phyloP scores from a whole-genome alignment of 768 basidiomycete species.

The Naematelia aurantialba region DNA sequence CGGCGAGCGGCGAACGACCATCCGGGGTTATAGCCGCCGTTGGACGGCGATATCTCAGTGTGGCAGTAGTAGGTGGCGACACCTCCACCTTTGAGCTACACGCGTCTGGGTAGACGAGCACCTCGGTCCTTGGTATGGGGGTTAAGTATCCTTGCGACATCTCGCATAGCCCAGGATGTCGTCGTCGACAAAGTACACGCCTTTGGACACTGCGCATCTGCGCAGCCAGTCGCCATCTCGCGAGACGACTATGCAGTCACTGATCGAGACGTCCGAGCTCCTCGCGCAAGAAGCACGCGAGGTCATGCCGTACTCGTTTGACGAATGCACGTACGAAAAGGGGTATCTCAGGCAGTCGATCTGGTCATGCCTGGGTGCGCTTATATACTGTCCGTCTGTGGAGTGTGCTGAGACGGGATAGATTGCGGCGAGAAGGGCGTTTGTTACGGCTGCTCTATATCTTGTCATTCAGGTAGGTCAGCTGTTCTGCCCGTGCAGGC shows the following conservation, averaged over 20 bases:
- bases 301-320: conserved; percentile 43
- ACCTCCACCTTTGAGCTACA: too few species aligned
- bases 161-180: background rate
- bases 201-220: background rate
- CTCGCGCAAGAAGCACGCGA: conserved; percentile 45
- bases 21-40: background rate
- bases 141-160: too few species aligned
- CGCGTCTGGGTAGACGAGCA: too few species aligned
- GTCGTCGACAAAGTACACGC: background rate
- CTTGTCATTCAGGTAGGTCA: conserved; percentile 46
- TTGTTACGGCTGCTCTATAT: conserved; percentile 49
- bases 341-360: conserved; percentile 44
- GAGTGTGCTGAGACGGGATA: conserved; percentile 1
- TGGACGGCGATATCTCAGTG: background rate
- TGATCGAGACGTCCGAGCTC: conserved; percentile 35
- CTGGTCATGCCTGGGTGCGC: conserved; percentile 45
- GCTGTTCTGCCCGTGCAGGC: background rate
- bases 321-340: conserved; percentile 42
- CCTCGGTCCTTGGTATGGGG: too few species aligned
- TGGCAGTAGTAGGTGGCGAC: background rate
- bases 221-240: background rate
- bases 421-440: conserved; percentile 46
- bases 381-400: too few species aligned
- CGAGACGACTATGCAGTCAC: conserved; percentile 37
- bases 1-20: background rate